Percentiles rank a stretch among this genome's conserved stretches.
Evolutionary conservation across 257 asterid genomes (phyloP).

Genomic region (Gentiana dahurica): DNA sequence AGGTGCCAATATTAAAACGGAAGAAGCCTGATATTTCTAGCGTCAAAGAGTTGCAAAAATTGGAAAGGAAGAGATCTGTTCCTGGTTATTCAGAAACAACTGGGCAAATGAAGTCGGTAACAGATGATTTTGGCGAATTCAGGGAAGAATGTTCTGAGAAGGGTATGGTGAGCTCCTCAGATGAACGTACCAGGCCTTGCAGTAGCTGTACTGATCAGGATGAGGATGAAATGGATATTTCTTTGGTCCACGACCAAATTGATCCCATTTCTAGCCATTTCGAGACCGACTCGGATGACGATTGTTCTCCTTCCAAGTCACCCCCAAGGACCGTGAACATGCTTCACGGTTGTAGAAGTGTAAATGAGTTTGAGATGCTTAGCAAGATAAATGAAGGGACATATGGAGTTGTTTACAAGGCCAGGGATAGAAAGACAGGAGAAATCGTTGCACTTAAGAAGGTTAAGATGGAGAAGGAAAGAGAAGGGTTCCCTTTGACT

Average conservation of each 20-base stretch:
- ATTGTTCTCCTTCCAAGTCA: constrained; percentile 26
- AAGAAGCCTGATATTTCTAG: too few relatives aligned
- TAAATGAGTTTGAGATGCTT: constrained; percentile 70
- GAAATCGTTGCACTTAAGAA: constrained; percentile 86
- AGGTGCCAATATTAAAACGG: constrained; percentile 14
- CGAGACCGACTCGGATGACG: constrained; percentile 45
- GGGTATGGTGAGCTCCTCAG: constrained; percentile 39
- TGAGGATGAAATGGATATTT: constrained; percentile 39
- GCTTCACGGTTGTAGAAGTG: constrained; percentile 91
- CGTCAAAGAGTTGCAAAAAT: too few relatives aligned
- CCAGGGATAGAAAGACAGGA: constrained; percentile 73
- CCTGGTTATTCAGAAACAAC: constrained; percentile 36
- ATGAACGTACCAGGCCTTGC: constrained; percentile 47
- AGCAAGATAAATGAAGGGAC: constrained; percentile 92
- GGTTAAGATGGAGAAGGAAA: constrained; percentile 85
- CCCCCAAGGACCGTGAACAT: constrained; percentile 62
- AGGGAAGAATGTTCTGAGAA: constrained; percentile 43
- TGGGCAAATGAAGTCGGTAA: constrained; percentile 29
- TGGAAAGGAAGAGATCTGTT: constrained; percentile 28
- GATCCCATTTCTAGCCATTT: constrained; percentile 33
- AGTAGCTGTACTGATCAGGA: constrained; percentile 51
- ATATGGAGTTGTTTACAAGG: constrained; percentile 79
- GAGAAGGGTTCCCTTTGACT: constrained; percentile 86
- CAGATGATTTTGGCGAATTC: constrained; percentile 50
- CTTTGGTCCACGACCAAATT: constrained; percentile 24